phyloP scores from a whole-genome alignment of 495 filamentous ascomycete genomes.

The Xylaria grammica region DNA sequence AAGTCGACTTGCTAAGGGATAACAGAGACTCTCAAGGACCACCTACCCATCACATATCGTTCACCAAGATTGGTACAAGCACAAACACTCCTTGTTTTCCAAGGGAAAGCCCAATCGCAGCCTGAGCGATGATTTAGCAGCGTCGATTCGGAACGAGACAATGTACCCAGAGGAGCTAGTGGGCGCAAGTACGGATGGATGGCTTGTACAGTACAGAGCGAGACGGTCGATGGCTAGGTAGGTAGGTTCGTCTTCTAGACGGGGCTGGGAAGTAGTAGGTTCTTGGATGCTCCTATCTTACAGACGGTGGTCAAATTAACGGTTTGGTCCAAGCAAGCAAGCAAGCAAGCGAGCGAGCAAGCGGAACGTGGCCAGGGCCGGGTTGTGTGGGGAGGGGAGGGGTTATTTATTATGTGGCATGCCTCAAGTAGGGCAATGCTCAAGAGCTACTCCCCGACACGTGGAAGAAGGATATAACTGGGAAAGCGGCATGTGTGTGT shows the following conservation, averaged over 20 bases:
- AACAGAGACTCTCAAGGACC: constrained; percentile 4
- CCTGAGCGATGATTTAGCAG: neutral
- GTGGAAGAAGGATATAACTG: constrained; percentile 1
- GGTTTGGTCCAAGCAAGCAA: constrained; percentile 9
- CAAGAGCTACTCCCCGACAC: constrained; percentile 6
- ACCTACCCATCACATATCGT: constrained; percentile 27
- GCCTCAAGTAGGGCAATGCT: neutral
- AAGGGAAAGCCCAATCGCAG: constrained; percentile 13
- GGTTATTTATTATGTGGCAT: constrained; percentile 3
- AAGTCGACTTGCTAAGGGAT: neutral
- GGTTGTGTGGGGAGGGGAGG: neutral
- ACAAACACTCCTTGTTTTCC: constrained; percentile 8
- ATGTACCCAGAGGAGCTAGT: neutral
- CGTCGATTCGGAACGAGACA: neutral
- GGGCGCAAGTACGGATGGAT: constrained; percentile 4
- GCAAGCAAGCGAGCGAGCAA: no score
- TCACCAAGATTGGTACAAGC: constrained; percentile 12
- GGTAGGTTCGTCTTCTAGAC: neutral
- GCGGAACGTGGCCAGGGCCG: constrained; percentile 7
- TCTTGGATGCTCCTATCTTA: neutral
- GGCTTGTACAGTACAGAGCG: neutral
- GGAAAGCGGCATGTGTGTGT: constrained; percentile 19
- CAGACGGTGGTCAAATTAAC: constrained; percentile 14
- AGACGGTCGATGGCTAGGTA: constrained; percentile 7
- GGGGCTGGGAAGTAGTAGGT: neutral